Evolutionary conservation across 2,329 filamentous ascomycete species (phyloP).

Genomic region (Penicillium sp.): DNA sequence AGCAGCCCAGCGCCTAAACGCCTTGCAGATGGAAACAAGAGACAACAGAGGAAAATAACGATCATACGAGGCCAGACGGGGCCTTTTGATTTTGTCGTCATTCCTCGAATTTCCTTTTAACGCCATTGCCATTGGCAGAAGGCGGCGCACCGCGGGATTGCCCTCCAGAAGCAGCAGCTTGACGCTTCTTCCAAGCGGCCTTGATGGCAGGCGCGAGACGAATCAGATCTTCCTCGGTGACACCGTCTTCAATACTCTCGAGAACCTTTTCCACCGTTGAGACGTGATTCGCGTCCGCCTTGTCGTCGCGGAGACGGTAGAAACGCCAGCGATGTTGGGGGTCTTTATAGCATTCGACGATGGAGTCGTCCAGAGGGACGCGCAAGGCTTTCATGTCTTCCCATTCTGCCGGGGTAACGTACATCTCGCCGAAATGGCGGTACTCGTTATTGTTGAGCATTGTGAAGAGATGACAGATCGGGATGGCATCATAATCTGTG

Average conservation of each 20-base stretch:
- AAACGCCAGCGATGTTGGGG: slow-evolving; percentile 76
- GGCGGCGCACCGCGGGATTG: slow-evolving; percentile 32
- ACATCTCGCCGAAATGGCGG: slow-evolving; percentile 67
- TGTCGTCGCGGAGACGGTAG: slow-evolving; percentile 90
- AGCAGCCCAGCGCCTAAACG: slow-evolving; percentile 22
- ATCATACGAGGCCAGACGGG: not conserved
- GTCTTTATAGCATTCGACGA: slow-evolving; percentile 90
- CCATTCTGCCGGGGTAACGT: slow-evolving; percentile 79
- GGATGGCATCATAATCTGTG: slow-evolving; percentile 78
- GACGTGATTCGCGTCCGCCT: slow-evolving; percentile 86
- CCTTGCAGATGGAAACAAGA: slow-evolving; percentile 24
- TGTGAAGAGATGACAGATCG: slow-evolving; percentile 72
- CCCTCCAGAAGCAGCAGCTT: slow-evolving; percentile 41
- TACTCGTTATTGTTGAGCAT: slow-evolving; percentile 68
- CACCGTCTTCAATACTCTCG: slow-evolving; percentile 83
- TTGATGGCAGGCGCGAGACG: slow-evolving; percentile 71
- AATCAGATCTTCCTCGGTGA: slow-evolving; percentile 80
- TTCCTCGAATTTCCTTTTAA: slow-evolving; percentile 49
- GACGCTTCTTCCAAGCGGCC: slow-evolving; percentile 74
- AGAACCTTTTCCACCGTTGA: slow-evolving; percentile 82
- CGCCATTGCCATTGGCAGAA: slow-evolving; percentile 40
- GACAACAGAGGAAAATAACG: slow-evolving; percentile 2
- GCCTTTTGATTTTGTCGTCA: slow-evolving; percentile 22
- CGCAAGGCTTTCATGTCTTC: slow-evolving; percentile 72
- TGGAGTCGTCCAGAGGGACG: slow-evolving; percentile 79